phyloP scores from a whole-genome alignment of 2,329 filamentous ascomycete genomes.

The Pseudocercospora fijiensis region DNA sequence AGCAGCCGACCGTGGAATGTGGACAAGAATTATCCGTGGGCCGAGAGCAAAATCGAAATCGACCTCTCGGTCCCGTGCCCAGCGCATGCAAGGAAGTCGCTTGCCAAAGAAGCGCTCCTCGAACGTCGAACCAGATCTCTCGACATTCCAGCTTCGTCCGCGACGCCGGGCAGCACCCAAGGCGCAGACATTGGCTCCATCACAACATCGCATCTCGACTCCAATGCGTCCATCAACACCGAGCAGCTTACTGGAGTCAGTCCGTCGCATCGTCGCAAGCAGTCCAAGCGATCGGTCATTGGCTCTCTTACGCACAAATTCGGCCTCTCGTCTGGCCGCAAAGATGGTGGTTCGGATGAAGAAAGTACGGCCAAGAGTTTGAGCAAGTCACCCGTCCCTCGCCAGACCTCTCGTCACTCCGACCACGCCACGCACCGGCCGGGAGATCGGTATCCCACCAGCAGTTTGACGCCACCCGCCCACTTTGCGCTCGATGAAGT shows the following conservation, averaged over 20 bases:
- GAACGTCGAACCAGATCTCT: constrained; percentile 33
- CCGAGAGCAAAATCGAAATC: constrained; percentile 41
- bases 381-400: constrained; percentile 20
- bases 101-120: constrained; percentile 31
- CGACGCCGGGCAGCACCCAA: constrained; percentile 24
- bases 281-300: constrained; percentile 39
- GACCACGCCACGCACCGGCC: constrained; percentile 37
- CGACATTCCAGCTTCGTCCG: constrained; percentile 25
- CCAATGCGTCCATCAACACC: constrained; percentile 34
- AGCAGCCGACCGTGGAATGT: constrained; percentile 50
- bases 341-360: constrained; percentile 15
- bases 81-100: constrained; percentile 34
- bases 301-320: constrained; percentile 40
- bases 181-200: constrained; percentile 39
- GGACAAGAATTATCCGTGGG: constrained; percentile 51
- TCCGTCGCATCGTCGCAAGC: constrained; percentile 31
- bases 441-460: constrained; percentile 52
- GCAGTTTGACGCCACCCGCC: constrained; percentile 46
- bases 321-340: constrained; percentile 26
- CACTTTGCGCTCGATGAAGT: constrained; percentile 44
- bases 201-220: constrained; percentile 24
- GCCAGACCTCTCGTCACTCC: constrained; percentile 20
- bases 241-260: constrained; percentile 37
- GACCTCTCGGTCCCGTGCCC: constrained; percentile 41
- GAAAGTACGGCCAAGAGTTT: constrained; percentile 21